Conservation (phyloP, 805 yeast species). For the Saturnispora diversa region DNA sequence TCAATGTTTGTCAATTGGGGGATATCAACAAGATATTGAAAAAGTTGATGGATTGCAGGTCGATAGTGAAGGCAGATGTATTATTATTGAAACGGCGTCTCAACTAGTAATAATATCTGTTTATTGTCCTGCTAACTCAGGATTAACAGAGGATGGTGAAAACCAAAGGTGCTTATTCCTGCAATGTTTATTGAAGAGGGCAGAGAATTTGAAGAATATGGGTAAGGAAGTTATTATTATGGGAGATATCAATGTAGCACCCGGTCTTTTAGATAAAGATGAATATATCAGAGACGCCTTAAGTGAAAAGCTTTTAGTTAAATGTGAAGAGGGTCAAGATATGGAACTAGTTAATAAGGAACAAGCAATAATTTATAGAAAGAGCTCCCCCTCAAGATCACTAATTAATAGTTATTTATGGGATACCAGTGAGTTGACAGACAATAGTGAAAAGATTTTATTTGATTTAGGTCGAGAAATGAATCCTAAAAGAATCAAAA, state of each 20-base stretch:
- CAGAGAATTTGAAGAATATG: conserved; percentile 40
- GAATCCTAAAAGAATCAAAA: conserved; percentile 49
- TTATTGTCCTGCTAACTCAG: conserved; percentile 91
- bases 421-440: conserved; percentile 25
- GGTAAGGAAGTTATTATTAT: conserved; percentile 69
- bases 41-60: conserved; percentile 31
- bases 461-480: conserved; percentile 50
- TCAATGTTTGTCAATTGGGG: conserved; percentile 48
- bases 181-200: conserved; percentile 50
- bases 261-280: conserved; percentile 78
- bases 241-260: conserved; percentile 84
- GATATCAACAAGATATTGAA: conserved; percentile 44
- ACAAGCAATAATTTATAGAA: conserved; percentile 30
- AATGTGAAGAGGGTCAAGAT: conserved; percentile 14
- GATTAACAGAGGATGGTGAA: conserved; percentile 59
- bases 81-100: conserved; percentile 62
- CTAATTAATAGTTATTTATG: conserved; percentile 38
- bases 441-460: conserved; percentile 35
- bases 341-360: conserved; percentile 33
- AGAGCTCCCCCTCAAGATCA: conserved; percentile 34
- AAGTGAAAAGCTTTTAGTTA: conserved; percentile 30
- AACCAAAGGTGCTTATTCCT: conserved; percentile 50
- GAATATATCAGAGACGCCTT: conserved; percentile 46
- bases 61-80: conserved; percentile 81
- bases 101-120: conserved; percentile 54